Base-by-base conservation (phyloP, 768 basidiomycete species). In the Gymnopilus junonius region DNA sequence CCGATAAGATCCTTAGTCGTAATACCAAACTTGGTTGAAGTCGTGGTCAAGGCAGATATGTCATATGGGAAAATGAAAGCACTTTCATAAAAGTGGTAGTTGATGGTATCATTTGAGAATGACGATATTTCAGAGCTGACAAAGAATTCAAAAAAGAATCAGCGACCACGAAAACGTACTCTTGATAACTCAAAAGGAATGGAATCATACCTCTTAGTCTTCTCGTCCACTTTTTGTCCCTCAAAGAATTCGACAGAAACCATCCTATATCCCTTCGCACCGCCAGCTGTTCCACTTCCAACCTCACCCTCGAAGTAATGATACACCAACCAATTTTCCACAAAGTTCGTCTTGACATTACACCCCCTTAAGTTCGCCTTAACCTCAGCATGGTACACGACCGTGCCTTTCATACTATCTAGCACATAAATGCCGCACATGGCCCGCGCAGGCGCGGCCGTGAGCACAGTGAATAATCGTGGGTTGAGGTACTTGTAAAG, bases 401-500 rank as follows among this genome's bases (percentile, higher is more conserved):
- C 77, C 1, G 83, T 87, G 1, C 96, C 96, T 67, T 93, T 94
- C 50, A 84, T 85, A 0, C 82, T 82, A 70, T 98, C 94, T n/a
- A 97, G 72, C 4, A 97, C 74, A 69, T 93, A 91, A 14, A 98
- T 69, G 0, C 85, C 85, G 70, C 92, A 94, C 1, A 68, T 74
- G 2, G 57, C 48, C 43, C 62, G 67, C 8, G 65, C 51, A 6
- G 73, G 63, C 4, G 75, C 64, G 0, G 80, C 75, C 6, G 93
- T 93, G 31, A 90, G 76, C 37, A 94, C 79, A 8, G 86, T 85
- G 53, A 90, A 80, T 34, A 95, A 68, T 67, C 93, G 87, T 8
- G 90, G 91, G 72, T 97, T 97, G 63, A 98, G 83, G 71, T 97
- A 97, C 77, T 98, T 98, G 82, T 97, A 97, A 61, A 98, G 74